phyloP scores from a whole-genome alignment of 169 alveolate genomes.

The Amoebophrya sp. region DNA sequence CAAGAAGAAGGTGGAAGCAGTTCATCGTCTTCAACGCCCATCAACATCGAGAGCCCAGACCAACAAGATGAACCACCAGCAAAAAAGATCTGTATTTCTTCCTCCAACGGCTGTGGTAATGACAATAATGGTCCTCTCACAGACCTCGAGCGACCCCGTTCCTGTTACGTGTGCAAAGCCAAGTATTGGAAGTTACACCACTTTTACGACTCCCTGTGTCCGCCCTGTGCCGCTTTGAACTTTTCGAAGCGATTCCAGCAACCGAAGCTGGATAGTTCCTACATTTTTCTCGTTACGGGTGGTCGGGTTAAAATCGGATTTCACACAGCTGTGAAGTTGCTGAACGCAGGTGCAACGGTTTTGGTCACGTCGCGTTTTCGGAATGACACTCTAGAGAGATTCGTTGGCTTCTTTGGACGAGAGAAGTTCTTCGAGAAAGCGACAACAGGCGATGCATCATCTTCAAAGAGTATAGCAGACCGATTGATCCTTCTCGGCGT shows the following conservation, averaged over 20 bases:
- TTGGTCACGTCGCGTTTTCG: neutral
- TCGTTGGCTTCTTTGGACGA: neutral
- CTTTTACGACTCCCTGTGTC: neutral
- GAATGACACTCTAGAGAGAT: neutral
- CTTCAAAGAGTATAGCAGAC: neutral
- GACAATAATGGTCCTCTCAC: too few relatives aligned
- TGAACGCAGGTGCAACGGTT: neutral
- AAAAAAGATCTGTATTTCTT: neutral
- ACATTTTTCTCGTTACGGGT: neutral
- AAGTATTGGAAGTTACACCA: neutral
- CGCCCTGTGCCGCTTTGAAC: neutral
- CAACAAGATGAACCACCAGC: neutral
- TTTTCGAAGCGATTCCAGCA: neutral
- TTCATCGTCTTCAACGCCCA: neutral
- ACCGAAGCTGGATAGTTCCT: neutral
- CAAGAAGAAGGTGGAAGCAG: neutral
- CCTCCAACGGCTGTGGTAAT: neutral
- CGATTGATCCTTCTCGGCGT: neutral
- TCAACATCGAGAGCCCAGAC: neutral
- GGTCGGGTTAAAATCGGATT: slow-evolving; percentile 3
- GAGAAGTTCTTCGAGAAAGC: neutral
- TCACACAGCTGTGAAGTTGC: neutral
- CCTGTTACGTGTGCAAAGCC: neutral
- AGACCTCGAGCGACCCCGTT: neutral
- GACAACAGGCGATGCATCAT: neutral